Conservation (phyloP, 2,329 filamentous ascomycete species). For the Huntiella moniliformis region DNA sequence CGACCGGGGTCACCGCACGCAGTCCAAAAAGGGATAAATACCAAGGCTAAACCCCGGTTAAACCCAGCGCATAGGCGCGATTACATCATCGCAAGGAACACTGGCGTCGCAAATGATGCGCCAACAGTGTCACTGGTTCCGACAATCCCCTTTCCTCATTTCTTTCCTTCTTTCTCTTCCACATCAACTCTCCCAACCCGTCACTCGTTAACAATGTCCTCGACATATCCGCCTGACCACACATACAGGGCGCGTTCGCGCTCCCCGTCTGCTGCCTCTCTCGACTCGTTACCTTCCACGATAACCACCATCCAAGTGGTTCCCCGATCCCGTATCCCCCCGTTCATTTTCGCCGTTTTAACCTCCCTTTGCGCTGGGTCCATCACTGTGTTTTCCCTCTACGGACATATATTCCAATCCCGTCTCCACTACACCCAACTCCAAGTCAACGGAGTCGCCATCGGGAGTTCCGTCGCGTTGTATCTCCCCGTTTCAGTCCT, state of each 20-base stretch:
- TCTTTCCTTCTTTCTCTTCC: background rate
- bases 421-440: conserved; percentile 76
- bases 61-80: too few species aligned
- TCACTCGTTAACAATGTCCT: background rate
- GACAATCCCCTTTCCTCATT: background rate
- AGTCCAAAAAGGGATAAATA: too few species aligned
- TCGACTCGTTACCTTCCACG: conserved; percentile 2
- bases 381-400: conserved; percentile 84
- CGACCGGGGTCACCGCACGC: too few species aligned
- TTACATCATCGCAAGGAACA: too few species aligned
- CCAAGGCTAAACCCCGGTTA: too few species aligned
- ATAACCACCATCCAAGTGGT: conserved; percentile 3
- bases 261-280: background rate
- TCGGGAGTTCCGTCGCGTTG: conserved; percentile 69
- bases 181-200: background rate
- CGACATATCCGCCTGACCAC: background rate
- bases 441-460: conserved; percentile 78
- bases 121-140: too few species aligned
- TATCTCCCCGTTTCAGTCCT: conserved; percentile 84
- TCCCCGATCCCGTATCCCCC: conserved; percentile 13
- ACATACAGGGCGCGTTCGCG: background rate
- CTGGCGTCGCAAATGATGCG: too few species aligned
- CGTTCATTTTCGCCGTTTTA: conserved; percentile 36
- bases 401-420: conserved; percentile 76
- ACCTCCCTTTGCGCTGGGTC: conserved; percentile 66